Conservation (phyloP, 768 basidiomycete species). For the Mycena maculata region DNA sequence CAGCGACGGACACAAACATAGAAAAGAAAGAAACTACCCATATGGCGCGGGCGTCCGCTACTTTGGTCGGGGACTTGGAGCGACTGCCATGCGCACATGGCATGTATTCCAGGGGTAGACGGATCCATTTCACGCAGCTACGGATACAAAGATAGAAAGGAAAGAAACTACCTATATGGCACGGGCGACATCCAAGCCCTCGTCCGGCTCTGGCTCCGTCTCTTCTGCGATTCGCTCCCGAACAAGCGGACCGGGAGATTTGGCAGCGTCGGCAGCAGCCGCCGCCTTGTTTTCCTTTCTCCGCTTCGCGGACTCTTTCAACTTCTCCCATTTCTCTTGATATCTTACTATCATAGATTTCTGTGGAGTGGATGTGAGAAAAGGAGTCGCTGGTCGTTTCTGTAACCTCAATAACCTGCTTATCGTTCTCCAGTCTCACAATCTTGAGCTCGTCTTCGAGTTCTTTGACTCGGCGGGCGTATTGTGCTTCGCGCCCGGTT, state of each 20-base stretch:
- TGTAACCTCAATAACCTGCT: conserved; percentile 64
- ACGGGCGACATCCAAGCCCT: conserved; percentile 2
- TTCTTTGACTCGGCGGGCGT: conserved; percentile 76
- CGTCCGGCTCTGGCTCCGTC: conserved; percentile 64
- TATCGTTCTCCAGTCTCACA: conserved; percentile 80
- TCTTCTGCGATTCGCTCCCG: conserved; percentile 82
- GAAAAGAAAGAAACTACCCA: conserved; percentile 17
- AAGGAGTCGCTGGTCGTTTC: neutral
- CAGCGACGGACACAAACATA: conserved; percentile 27
- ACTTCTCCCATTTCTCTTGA: conserved; percentile 89
- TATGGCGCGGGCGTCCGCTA: conserved; percentile 17
- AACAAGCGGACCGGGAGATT: conserved; percentile 52
- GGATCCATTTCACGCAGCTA: conserved; percentile 16
- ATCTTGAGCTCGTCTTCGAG: conserved; percentile 81
- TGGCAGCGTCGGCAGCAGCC: conserved; percentile 49
- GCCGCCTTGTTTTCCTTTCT: conserved; percentile 82
- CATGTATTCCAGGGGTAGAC: too few species aligned
- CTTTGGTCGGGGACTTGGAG: too few species aligned
- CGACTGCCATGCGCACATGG: too few species aligned
- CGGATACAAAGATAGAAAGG: conserved; percentile 24
- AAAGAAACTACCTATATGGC: conserved; percentile 25
- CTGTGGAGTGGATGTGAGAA: conserved; percentile 51
- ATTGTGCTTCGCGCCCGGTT: conserved; percentile 50
- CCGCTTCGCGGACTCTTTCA: conserved; percentile 88
- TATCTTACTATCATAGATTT: conserved; percentile 86